phyloP scores from a whole-genome alignment of 2,329 filamentous ascomycete genomes.

The Trichoderma lentiforme region DNA sequence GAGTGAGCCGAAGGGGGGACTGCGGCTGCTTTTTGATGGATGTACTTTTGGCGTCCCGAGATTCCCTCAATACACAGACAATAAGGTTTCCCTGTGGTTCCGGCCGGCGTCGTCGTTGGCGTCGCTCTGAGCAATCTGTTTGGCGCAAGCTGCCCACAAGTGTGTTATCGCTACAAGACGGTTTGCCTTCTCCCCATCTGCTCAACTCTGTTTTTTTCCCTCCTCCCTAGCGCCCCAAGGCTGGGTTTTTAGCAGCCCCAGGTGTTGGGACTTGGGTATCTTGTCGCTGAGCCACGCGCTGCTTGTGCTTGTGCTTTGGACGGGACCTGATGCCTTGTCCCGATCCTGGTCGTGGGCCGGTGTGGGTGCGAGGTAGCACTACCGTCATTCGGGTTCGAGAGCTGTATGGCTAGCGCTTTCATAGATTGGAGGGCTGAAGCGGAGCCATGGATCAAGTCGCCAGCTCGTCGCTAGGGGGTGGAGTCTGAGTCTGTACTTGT shows the following conservation, averaged over 20 bases:
- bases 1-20: not conserved
- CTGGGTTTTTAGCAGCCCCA: constrained; percentile 16
- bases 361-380: constrained; percentile 18
- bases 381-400: constrained; percentile 21
- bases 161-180: not conserved
- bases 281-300: constrained; percentile 8
- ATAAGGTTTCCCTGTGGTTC: constrained; percentile 16
- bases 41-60: not conserved
- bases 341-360: constrained; percentile 16
- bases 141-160: constrained; percentile 4
- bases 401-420: constrained; percentile 24
- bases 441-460: constrained; percentile 19
- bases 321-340: constrained; percentile 16
- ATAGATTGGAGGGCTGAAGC: constrained; percentile 40
- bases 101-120: constrained; percentile 15
- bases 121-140: constrained; percentile 7
- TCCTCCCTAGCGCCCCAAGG: constrained; percentile 15
- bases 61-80: constrained; percentile 4
- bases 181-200: not conserved
- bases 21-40: not conserved
- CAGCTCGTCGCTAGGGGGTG: not conserved
- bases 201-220: not conserved
- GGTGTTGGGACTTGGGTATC: constrained; percentile 13
- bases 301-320: constrained; percentile 4
- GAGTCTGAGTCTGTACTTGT: not conserved